Percentiles rank a stretch among this genome's conserved stretches.
These are phyloP conservation scores for Elongisporangium anandrum DNA, from an alignment of 352 stramenopile species.

Conservation along the genomic window DNA sequence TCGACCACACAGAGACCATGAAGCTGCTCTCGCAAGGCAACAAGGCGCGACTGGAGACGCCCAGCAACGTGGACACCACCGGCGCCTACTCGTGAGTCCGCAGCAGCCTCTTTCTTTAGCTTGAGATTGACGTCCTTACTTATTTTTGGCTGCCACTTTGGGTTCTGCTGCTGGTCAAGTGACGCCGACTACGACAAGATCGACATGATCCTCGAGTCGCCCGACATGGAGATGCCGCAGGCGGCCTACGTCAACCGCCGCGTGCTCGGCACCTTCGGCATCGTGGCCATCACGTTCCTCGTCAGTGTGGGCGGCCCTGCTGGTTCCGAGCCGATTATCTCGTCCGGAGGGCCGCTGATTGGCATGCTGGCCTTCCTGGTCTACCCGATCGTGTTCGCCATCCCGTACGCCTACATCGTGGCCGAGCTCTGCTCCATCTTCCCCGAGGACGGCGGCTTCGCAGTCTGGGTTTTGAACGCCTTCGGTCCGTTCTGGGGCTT, in stretches of 20 bases:
- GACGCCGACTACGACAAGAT: constrained; percentile 20
- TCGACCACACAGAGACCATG: background rate
- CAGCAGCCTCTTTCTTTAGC: background rate
- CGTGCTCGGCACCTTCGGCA: constrained; percentile 18
- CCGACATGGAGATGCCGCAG: constrained; percentile 1
- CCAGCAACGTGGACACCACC: background rate
- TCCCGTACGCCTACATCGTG: constrained; percentile 90
- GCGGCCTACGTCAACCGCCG: constrained; percentile 16
- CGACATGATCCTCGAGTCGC: constrained; percentile 25
- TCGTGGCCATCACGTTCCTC: constrained; percentile 31
- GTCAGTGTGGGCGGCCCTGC: constrained; percentile 26
- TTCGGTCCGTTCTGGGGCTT: constrained; percentile 87
- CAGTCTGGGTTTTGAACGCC: constrained; percentile 88
- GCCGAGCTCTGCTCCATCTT: constrained; percentile 89
- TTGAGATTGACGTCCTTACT: background rate
- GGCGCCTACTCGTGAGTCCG: background rate
- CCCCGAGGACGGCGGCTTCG: constrained; percentile 77
- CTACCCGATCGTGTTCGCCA: constrained; percentile 80
- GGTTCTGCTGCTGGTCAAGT: background rate
- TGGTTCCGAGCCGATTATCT: constrained; percentile 24
- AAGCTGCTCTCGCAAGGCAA: background rate
- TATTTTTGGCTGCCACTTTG: background rate
- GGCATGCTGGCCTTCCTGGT: constrained; percentile 82
- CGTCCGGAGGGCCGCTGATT: constrained; percentile 36
- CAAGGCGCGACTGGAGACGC: background rate